Conservation (phyloP, 768 basidiomycete species). For the Trametes punicea region DNA sequence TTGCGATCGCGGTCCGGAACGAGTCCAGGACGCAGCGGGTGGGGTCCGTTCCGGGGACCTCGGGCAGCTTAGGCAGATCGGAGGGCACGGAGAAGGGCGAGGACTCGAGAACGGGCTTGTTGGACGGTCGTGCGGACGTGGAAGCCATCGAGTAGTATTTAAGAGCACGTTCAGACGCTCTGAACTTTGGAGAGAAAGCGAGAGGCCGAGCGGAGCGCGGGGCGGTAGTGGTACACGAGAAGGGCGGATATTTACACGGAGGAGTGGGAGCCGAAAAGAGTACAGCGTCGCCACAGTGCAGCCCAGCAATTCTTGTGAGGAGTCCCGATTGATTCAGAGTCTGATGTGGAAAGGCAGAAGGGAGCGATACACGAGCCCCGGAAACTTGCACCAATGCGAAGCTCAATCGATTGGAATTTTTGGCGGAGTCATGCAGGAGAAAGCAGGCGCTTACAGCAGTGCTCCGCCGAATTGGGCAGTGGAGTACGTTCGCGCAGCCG, state of each 20-base stretch:
- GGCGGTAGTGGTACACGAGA: not conserved
- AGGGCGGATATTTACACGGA: constrained; percentile 15
- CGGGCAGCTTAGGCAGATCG: constrained; percentile 35
- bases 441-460: not conserved
- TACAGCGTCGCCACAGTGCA: constrained; percentile 8
- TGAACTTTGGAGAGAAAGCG: not conserved
- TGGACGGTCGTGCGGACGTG: not conserved
- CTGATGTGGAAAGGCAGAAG: not conserved
- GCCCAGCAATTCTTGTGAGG: not conserved
- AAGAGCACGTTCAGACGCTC: not conserved
- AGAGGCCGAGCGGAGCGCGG: not conserved
- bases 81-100: constrained; percentile 20
- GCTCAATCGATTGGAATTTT: constrained; percentile 20
- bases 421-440: constrained; percentile 5
- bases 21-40: constrained; percentile 66
- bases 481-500: not conserved
- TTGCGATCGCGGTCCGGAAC: constrained; percentile 80
- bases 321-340: not conserved
- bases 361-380: constrained; percentile 8
- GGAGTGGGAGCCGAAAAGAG: constrained; percentile 13
- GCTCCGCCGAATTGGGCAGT: constrained; percentile 2
- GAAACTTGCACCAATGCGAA: not conserved
- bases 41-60: constrained; percentile 53
- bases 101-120: constrained; percentile 12
- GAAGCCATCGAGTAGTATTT: constrained; percentile 10